Base-by-base conservation (phyloP, 768 basidiomycete genomes). In the Pleurotus tuber-regium region DNA sequence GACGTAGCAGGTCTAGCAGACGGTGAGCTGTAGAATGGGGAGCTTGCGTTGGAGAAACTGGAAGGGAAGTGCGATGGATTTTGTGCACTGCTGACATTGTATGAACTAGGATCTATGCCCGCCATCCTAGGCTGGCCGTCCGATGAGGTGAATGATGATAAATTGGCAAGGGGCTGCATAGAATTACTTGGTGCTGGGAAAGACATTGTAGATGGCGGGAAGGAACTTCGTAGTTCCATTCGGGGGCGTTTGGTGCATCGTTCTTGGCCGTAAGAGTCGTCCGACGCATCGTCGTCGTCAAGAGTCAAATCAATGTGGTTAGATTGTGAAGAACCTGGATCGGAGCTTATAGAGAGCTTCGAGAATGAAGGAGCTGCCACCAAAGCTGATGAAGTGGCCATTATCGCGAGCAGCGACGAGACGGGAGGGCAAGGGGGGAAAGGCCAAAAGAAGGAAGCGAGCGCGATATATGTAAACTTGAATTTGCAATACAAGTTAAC, bases 231-330 rank as follows among this genome's bases (percentile, higher is more conserved):
- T 18, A 49, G 16, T 57, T 48, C 76, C 36, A 69, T 68, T 50
- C 76, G 72, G 35, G 65, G 64, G 50, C 76, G 73, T 64, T 79
- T 80, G 54, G 70, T 61, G 54, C 61, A 64, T 63, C 70, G 62
- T 19, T 68, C 62, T 50, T 61, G 66, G 40, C 55, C 53, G 44
- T 57, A 54, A 43, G 48, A 38, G 33, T 59, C 53, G 56, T 68
- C 57, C 57, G 62, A 64, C 53, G 72, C 70, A 60, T 70, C 66
- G 59, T 86, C 84, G 66, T 87, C 85, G 67, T 86, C 86, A 54
- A 73, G 70, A 21, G 85, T 88, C 54, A 89, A 75, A 73, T 88
- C 87, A 64, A 89, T 89, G 58, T 76, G 79, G 58, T 79, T 73
- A 43, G 76, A 70, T 56, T 74, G 73, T 52, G 68, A 64, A 7